Base-by-base conservation (phyloP, 2,329 filamentous ascomycete species). In the Cadophora luteo-olivacea region DNA sequence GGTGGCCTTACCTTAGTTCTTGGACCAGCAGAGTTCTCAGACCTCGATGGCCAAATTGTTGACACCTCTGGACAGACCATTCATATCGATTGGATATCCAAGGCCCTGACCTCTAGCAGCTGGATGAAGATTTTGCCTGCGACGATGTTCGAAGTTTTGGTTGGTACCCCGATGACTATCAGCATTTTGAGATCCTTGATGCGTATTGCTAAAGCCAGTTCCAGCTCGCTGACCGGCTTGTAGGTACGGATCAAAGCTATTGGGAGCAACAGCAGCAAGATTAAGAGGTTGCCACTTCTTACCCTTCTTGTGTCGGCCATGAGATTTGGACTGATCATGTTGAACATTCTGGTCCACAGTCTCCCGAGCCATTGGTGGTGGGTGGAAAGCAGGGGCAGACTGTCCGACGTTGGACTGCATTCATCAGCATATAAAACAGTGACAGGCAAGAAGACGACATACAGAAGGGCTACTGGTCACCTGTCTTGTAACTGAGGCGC, bases 261-360 rank as follows among this genome's bases (percentile, higher is more conserved):
- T 55, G 19, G 58, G 41, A 61, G 25, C 36, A 48, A 29, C 12
- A 7, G 11, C 22, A 29, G 36, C 41, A 12, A 61, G 25, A 22
- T 61, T 36, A 14, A 61, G 36, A 2, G 22, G 11, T 22, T 41
- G 58, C 36, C 36, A 61, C 16, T 61, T 41, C 36, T 61, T 48
- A 14, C 2, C 19, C 25, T 48, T 45, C 58, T 61, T 48, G 29
- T 22, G 22, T 9, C 36, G 36, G 3, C 58, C 58, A 14, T 61
- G 12, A 16, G 54, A 32, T 6, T 22, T 57, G 29, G 32, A 6
- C 12, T 49, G 45, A n/a, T 49, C 45, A 14, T 16, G 12, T 45
- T 19, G 41, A 45, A 19, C 41, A 19, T 2, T 11, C 4, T 57
- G 16, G 36, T 22, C 32, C 29, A 38, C 19, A 6, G 32, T 36